Evolutionary conservation across 352 stramenopile species (phyloP).

Genomic region (Globisporangium abappressorium): DNA sequence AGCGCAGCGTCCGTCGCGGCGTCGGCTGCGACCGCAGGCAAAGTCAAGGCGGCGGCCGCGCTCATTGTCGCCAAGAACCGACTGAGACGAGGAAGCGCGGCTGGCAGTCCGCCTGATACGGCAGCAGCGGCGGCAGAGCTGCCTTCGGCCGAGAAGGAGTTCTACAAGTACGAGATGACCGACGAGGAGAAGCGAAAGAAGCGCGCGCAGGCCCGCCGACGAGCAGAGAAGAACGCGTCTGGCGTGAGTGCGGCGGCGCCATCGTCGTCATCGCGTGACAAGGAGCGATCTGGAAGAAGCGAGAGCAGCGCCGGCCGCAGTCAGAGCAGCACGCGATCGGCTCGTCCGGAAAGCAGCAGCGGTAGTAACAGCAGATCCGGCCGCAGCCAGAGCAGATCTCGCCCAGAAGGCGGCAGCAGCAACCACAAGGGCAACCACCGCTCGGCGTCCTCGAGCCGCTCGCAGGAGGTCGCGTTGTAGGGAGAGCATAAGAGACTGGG

Average conservation of each 20-base stretch:
- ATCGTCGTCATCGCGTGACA: constrained; percentile 9
- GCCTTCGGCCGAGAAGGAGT: constrained; percentile 57
- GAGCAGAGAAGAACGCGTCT: constrained; percentile 58
- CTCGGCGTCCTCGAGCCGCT: constrained; percentile 25
- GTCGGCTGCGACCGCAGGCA: constrained; percentile 44
- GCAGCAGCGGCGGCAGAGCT: constrained; percentile 18
- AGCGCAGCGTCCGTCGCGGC: constrained; percentile 39
- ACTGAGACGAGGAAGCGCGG: constrained; percentile 29
- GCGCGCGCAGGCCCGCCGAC: constrained; percentile 57
- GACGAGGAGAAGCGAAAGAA: constrained; percentile 76
- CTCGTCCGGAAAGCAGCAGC: constrained; percentile 10
- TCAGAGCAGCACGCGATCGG: constrained; percentile 12
- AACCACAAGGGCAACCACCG: constrained; percentile 18
- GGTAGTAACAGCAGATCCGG: constrained; percentile 18
- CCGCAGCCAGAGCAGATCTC: constrained; percentile 20
- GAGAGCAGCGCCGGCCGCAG: constrained; percentile 16
- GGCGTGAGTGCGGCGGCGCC: constrained; percentile 13
- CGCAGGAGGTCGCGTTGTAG: constrained; percentile 29
- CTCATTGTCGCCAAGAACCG: constrained; percentile 64
- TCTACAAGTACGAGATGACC: constrained; percentile 82
- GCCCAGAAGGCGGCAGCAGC: constrained; percentile 27
- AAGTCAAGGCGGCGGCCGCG: constrained; percentile 48
- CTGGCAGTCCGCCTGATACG: constrained; percentile 18
- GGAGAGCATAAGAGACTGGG: neutral
- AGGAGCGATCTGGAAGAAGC: constrained; percentile 12